Evolutionary conservation across 2,329 filamentous ascomycete species (phyloP).

Genomic region (Botryotinia narcissicola): DNA sequence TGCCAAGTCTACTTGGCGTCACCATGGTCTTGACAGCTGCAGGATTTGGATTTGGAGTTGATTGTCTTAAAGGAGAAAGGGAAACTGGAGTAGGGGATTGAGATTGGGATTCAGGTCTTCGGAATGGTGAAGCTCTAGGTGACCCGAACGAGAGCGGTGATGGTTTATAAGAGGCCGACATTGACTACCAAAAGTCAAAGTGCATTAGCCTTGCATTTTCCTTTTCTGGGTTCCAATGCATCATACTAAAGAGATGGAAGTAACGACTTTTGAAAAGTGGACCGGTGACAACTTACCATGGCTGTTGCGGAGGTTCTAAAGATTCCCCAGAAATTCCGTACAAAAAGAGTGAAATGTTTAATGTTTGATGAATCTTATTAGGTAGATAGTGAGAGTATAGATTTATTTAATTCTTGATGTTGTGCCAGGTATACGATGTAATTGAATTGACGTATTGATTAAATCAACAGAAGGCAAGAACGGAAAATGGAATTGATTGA

Average conservation of each 20-base stretch:
- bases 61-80: conserved; percentile 62
- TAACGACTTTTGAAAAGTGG: conserved; percentile 19
- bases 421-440: neutral
- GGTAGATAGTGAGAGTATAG: neutral
- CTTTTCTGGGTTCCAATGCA: conserved; percentile 14
- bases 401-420: neutral
- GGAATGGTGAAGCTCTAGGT: conserved; percentile 65
- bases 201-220: conserved; percentile 14
- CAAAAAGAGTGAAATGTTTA: neutral
- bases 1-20: conserved; percentile 44
- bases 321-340: conserved; percentile 4
- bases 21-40: conserved; percentile 50
- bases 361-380: neutral
- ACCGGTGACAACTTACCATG: conserved; percentile 21
- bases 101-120: conserved; percentile 52
- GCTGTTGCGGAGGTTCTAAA: conserved; percentile 14
- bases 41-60: conserved; percentile 58
- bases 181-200: conserved; percentile 23
- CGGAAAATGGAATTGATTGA: neutral
- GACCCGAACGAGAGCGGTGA: conserved; percentile 71
- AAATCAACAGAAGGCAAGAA: neutral
- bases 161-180: conserved; percentile 59
- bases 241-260: conserved; percentile 12
- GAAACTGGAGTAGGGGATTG: conserved; percentile 63
- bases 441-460: neutral